These are phyloP conservation scores for Apiotrichum veenhuisii DNA, from an alignment of 1,284 basidiomycete genomes.

Conservation along the genomic window DNA sequence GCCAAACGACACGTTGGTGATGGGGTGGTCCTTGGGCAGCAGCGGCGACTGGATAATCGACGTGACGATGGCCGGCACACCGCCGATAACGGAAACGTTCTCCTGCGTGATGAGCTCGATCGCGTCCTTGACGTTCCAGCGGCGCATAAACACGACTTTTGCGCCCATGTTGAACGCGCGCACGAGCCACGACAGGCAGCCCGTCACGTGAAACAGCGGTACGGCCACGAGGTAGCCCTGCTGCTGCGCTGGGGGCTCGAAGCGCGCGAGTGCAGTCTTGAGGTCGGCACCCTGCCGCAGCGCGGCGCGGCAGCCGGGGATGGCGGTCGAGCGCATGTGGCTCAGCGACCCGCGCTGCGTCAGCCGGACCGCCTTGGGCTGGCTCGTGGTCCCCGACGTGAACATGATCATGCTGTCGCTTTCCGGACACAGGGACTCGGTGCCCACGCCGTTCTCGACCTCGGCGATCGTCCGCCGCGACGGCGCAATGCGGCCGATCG, in stretches of 20 bases:
- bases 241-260: constrained; percentile 9
- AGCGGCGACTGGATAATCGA: constrained; percentile 20
- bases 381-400: constrained; percentile 31
- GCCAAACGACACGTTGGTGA: constrained; percentile 40
- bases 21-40: constrained; percentile 13
- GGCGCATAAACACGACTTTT: constrained; percentile 36
- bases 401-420: constrained; percentile 40
- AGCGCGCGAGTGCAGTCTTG: not conserved
- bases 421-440: constrained; percentile 28
- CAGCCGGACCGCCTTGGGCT: constrained; percentile 40
- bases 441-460: constrained; percentile 6
- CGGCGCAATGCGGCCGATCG: not conserved
- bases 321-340: constrained; percentile 29
- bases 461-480: not conserved
- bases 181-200: constrained; percentile 44
- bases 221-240: constrained; percentile 34
- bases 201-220: constrained; percentile 46
- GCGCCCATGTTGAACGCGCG: constrained; percentile 33
- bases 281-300: constrained; percentile 12
- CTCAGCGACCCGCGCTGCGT: constrained; percentile 39
- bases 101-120: constrained; percentile 30
- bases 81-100: constrained; percentile 36
- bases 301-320: constrained; percentile 22
- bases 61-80: constrained; percentile 41
- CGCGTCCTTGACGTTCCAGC: constrained; percentile 35